Evolutionary conservation across 2,329 filamentous ascomycete genomes (phyloP), one percentile per base, ranked within the genome.

Genomic region (Balansia obtecta): DNA sequence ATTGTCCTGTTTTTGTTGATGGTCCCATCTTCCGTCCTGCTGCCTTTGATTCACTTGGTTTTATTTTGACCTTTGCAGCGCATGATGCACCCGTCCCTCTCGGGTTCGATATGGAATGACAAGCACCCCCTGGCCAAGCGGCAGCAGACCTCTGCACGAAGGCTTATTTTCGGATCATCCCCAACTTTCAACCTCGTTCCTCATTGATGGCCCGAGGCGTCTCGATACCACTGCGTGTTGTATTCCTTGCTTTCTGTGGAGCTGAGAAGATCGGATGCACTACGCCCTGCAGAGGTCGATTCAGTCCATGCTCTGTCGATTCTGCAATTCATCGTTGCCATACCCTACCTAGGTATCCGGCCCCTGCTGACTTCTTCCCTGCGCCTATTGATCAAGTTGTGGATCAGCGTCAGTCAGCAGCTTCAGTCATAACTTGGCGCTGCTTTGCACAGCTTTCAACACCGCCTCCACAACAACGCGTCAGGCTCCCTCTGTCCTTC

Each of bases 251-350:
- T 38, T 27, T 41, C 40, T 42, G 45, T 45, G 51, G 40, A 48
- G 48, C 45, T 50, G 33, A 46, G 37, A 40, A 49, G 51, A 50
- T 53, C 45, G 48, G 40, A 48, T 34, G 39, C 45, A 40, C 39
- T 41, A 43, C 34, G 30, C 27, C 50, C 37, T 52, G 46, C 46
- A 49, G 41, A 39, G 4, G 34, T 40, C 50, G 46, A 49, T 42
- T 48, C 45, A 38, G 42, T 41, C 13, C 12, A 20, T 37, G 45
- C 33, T 42, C 38, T 33, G 42, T 41, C 13, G 22, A 20, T 37
- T 49, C 43, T 47, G 44, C 33, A 39, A 39, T 40, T 39, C 48
- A 40, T 41, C 48, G 34, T 42, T 33, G 30, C 45, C 50, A 51
- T 44, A 33, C 40, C 34, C 30, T 20, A 22, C 20, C 20, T 22